Percentiles rank a stretch among this genome's conserved stretches.
Evolutionary conservation across 495 filamentous ascomycete genomes (phyloP).

Genomic region (Rhypophila decipiens): DNA sequence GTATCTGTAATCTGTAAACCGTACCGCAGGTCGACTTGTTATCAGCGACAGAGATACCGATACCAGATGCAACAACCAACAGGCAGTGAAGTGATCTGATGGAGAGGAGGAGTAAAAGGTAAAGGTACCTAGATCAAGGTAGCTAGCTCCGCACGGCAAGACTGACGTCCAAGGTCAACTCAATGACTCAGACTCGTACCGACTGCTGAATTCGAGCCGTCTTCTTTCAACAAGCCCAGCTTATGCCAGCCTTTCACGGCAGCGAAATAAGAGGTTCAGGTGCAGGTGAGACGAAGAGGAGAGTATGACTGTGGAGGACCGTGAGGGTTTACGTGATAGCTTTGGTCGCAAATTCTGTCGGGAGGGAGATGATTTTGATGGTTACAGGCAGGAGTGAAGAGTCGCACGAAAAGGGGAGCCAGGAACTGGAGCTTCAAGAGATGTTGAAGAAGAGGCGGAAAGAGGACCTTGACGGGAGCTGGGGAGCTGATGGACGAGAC

Average conservation of each 20-base stretch:
- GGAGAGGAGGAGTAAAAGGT: too few species aligned
- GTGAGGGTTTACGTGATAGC: too few species aligned
- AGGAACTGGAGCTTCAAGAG: not conserved
- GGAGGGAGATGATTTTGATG: not conserved
- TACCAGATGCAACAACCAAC: too few species aligned
- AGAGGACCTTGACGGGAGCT: too few species aligned
- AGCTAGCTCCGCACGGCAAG: constrained; percentile 21
- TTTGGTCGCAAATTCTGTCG: too few species aligned
- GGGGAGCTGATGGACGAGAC: constrained; percentile 2
- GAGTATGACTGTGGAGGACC: too few species aligned
- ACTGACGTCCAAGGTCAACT: constrained; percentile 32
- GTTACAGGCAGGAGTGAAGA: not conserved
- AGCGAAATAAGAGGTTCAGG: not conserved
- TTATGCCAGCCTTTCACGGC: not conserved
- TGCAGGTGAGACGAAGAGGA: not conserved
- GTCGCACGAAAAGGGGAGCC: not conserved
- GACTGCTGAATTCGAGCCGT: constrained; percentile 7
- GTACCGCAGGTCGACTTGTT: not conserved
- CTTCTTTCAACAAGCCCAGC: not conserved
- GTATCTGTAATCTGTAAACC: not conserved
- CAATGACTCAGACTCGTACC: constrained; percentile 34
- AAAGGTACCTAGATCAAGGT: constrained; percentile 1
- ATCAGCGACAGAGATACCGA: too few species aligned
- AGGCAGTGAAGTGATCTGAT: too few species aligned
- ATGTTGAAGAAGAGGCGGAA: constrained; percentile 1